A percentile compares a stretch with the other conserved stretches of the same genome.
Evolutionary conservation across 2,329 filamentous ascomycete genomes (phyloP).

Genomic region (Aureobasidium sp.): DNA sequence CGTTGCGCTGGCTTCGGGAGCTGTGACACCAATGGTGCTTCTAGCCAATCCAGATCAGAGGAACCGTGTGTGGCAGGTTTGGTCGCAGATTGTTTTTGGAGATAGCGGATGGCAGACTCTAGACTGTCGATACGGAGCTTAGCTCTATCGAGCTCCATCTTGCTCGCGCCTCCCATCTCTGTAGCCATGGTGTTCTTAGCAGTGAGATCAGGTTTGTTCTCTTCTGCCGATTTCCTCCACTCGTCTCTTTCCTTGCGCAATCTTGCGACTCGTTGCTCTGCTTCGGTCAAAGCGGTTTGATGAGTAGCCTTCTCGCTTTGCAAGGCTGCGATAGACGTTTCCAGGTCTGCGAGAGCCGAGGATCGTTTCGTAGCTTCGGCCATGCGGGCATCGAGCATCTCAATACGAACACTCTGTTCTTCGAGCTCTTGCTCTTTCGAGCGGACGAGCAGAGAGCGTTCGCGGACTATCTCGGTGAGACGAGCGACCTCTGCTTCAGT

Average conservation of each 20-base stretch:
- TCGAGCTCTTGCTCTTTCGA: conserved; percentile 69
- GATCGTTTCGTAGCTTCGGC: conserved; percentile 74
- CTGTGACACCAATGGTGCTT: conserved; percentile 50
- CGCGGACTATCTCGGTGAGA: conserved; percentile 71
- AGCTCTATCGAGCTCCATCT: conserved; percentile 67
- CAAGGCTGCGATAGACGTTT: conserved; percentile 52
- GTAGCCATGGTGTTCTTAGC: conserved; percentile 41
- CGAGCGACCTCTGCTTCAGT: conserved; percentile 77
- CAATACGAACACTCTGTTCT: conserved; percentile 84
- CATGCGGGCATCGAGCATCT: conserved; percentile 83
- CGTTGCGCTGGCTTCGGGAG: conserved; percentile 30
- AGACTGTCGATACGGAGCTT: conserved; percentile 59
- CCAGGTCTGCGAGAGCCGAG: conserved; percentile 59
- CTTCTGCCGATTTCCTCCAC: conserved; percentile 56
- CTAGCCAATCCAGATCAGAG: conserved; percentile 52
- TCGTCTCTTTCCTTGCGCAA: conserved; percentile 62
- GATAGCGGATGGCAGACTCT: conserved; percentile 59
- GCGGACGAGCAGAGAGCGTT: conserved; percentile 53
- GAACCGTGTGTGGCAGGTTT: conserved; percentile 18
- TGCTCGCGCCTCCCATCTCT: conserved; percentile 53
- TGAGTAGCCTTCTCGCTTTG: conserved; percentile 20
- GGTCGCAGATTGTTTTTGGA: conserved; percentile 56
- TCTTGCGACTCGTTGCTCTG: conserved; percentile 13
- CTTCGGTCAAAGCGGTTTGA: conserved; percentile 50
- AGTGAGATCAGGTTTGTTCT: conserved; percentile 43